Conservation (phyloP, 805 yeast species). For the Metahyphopichia silvanorum region DNA sequence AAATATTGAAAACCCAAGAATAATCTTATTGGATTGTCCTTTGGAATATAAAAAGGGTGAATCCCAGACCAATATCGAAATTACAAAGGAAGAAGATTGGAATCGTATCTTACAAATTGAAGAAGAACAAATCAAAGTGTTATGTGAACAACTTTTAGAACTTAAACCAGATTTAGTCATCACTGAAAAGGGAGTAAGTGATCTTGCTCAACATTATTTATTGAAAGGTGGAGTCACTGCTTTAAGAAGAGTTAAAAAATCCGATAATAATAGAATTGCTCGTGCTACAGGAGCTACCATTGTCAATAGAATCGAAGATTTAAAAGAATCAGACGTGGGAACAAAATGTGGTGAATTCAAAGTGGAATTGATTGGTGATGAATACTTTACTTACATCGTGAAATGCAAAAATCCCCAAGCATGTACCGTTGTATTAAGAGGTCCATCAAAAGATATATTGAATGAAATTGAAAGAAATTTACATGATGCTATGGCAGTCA, state of each 20-base stretch:
- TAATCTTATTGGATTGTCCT: constrained; percentile 91
- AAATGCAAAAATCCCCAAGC: constrained; percentile 86
- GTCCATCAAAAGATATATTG: constrained; percentile 94
- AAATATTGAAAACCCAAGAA: constrained; percentile 80
- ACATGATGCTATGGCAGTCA: constrained; percentile 98
- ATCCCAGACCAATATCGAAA: constrained; percentile 96
- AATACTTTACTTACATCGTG: constrained; percentile 83
- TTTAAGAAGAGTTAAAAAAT: constrained; percentile 89
- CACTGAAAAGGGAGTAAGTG: constrained; percentile 98
- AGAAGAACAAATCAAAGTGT: constrained; percentile 88
- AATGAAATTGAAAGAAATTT: constrained; percentile 95
- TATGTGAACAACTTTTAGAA: constrained; percentile 82
- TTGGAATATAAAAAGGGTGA: constrained; percentile 98
- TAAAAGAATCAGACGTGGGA: constrained; percentile 89
- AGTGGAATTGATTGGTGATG: constrained; percentile 95
- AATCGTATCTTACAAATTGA: constrained; percentile 90
- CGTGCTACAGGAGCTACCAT: constrained; percentile 98
- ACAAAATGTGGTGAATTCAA: constrained; percentile 85
- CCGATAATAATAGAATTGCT: constrained; percentile 94
- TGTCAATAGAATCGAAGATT: constrained; percentile 92
- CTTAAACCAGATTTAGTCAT: constrained; percentile 92
- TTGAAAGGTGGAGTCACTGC: constrained; percentile 92
- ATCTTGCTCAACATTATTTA: constrained; percentile 93
- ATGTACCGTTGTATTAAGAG: constrained; percentile 88
- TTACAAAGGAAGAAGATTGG: constrained; percentile 96